Percentiles rank a stretch among this genome's conserved stretches.
These are phyloP conservation scores for Ophiostoma fasciatum DNA, from an alignment of 2,329 filamentous ascomycete species.

Conservation along the genomic window DNA sequence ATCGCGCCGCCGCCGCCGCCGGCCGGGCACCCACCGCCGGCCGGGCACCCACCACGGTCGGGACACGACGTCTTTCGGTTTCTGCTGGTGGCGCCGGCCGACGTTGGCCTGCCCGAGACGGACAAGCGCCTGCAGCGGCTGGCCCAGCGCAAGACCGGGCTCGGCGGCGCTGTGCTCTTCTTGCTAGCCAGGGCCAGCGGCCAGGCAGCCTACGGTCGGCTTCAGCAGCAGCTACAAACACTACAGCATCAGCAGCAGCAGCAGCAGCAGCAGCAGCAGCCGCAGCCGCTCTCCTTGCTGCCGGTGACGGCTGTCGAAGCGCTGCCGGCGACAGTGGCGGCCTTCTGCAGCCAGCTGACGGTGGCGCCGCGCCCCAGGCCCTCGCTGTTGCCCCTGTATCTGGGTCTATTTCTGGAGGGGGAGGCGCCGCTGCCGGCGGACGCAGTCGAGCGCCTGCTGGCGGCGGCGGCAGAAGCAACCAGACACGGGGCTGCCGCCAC, in stretches of 20 bases:
- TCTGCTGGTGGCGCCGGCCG: slow-evolving; percentile 25
- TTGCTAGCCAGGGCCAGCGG: slow-evolving; percentile 17
- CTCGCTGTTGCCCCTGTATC: slow-evolving; percentile 2
- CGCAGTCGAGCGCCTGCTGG: neutral
- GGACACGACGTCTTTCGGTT: slow-evolving; percentile 20
- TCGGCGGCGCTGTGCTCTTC: slow-evolving; percentile 25
- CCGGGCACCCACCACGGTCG: slow-evolving; percentile 5
- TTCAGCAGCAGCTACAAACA: slow-evolving; percentile 20
- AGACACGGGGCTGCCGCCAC: neutral
- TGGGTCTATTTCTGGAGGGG: neutral
- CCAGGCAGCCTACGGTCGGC: slow-evolving; percentile 16
- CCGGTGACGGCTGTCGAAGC: slow-evolving; percentile 23
- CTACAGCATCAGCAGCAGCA: neutral
- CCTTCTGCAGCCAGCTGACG: slow-evolving; percentile 21
- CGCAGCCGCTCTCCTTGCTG: slow-evolving; percentile 26
- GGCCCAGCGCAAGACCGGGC: slow-evolving; percentile 10
- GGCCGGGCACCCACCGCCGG: slow-evolving; percentile 2
- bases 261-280: slow-evolving; percentile 13
- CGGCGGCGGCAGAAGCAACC: neutral
- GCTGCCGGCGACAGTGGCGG: slow-evolving; percentile 23
- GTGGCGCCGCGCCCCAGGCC: too few relatives aligned
- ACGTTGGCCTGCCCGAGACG: slow-evolving; percentile 19
- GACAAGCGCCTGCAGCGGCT: slow-evolving; percentile 23
- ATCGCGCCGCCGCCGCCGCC: slow-evolving; percentile 10
- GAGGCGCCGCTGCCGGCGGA: slow-evolving; percentile 1